Evolutionary conservation across 2,329 filamentous ascomycete species (phyloP), one percentile per base, ranked within the genome.

Genomic region (Bipolaris sorokiniana): DNA sequence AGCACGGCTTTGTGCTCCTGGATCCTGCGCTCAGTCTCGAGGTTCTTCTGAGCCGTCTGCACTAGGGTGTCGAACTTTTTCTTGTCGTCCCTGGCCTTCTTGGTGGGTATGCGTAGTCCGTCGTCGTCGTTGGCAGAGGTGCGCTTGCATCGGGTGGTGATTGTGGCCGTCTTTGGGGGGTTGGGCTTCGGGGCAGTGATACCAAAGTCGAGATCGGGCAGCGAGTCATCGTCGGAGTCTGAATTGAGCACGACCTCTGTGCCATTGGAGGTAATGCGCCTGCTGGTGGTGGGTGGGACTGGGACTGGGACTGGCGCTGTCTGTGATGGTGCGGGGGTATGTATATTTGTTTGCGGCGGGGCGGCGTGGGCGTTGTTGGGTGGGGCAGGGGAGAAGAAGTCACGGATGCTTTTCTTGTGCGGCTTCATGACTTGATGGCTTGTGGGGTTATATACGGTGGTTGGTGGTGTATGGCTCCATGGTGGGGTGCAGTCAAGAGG

Each of bases 141-240:
- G n/a, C 54, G 58, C 37, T 60, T 66, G 7, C 50, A 55, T 4
- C 61, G 65, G 15, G 48, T 57, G 6, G 49, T 58, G 22, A 50
- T 50, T 40, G 38, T 55, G n/a, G 51, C 42, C 2, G 57, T 37
- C 40, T 55, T 63, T 22, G 53, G 36, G 1, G 58, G 16, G 36
- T 57, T 67, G 28, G 58, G 37, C 45, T 59, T 63, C 7, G 53
- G 36, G 9, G 48, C 52, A 15, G 58, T 54, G 22, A 59, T 22
- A 16, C 66, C 63, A 31, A 77, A 80, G 56, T 84, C 79, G 0
- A 88, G 88, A 47, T 84, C 82, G 10, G 57, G 56, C 2, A 75
- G 54, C 7, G 66, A 71, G 26, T 82, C 83, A 16, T 84, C 84
- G n/a, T 90, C 89, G 9, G 89, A 88, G 67, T 93, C 90, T 0